A percentile compares a stretch with the other conserved stretches of the same genome.
Conservation (phyloP, 2,329 filamentous ascomycete species). For the Calonectria fujianensis region DNA sequence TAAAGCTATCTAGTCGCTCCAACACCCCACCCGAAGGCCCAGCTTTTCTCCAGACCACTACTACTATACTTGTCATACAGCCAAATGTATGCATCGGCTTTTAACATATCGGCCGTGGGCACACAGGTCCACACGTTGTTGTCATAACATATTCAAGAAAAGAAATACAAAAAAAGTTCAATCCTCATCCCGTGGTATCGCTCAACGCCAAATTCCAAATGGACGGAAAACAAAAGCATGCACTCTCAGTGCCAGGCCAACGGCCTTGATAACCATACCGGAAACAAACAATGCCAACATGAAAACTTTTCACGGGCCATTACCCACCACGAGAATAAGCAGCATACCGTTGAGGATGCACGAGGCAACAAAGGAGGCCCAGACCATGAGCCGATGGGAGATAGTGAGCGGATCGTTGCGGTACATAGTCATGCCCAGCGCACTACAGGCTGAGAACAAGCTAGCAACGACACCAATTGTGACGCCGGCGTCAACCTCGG, state of each 20-base stretch:
- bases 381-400: constrained; percentile 65
- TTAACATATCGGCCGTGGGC: constrained; percentile 18
- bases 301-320: constrained; percentile 56
- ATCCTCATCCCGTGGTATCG: constrained; percentile 41
- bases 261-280: not conserved
- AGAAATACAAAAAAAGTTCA: not conserved
- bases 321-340: constrained; percentile 64
- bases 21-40: constrained; percentile 16
- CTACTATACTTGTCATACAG: constrained; percentile 18
- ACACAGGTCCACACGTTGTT: constrained; percentile 23
- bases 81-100: constrained; percentile 9
- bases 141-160: not conserved
- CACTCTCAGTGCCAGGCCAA: constrained; percentile 21
- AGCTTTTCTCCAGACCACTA: constrained; percentile 19
- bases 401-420: constrained; percentile 67
- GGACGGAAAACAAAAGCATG: constrained; percentile 33
- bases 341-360: constrained; percentile 67
- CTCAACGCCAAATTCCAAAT: constrained; percentile 49
- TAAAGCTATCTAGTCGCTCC: constrained; percentile 26
- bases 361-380: constrained; percentile 60
- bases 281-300: constrained; percentile 19
- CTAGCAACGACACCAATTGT: constrained; percentile 81
- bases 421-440: constrained; percentile 75
- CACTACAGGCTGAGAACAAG: constrained; percentile 77
- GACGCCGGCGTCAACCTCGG: constrained; percentile 85